These are phyloP conservation scores for Aureobasidium zeae DNA, from an alignment of 2,329 filamentous ascomycete species.

Conservation along the genomic window DNA sequence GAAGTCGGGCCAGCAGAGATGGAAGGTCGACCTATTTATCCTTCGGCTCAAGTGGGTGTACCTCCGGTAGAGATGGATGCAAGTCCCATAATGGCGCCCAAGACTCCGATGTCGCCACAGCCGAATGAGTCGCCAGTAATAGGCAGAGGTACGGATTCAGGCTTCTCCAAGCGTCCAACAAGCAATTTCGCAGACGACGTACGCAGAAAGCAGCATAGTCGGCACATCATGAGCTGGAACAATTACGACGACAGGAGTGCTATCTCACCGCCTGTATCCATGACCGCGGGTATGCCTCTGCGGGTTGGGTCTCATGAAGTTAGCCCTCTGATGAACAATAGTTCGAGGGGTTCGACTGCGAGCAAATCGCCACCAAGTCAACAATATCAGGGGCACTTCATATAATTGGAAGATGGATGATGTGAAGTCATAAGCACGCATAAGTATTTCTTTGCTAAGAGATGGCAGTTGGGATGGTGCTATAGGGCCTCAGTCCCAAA, in stretches of 20 bases:
- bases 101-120: constrained; percentile 6
- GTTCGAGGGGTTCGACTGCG: constrained; percentile 3
- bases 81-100: constrained; percentile 9
- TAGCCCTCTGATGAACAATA: constrained; percentile 5
- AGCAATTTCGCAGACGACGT: constrained; percentile 11
- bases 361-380: constrained; percentile 2
- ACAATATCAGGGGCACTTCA: neutral
- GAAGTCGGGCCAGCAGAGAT: constrained; percentile 6
- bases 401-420: too few species aligned
- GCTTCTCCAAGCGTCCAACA: neutral
- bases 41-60: neutral
- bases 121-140: constrained; percentile 20
- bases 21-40: constrained; percentile 8
- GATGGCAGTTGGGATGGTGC: too few species aligned
- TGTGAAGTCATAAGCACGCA: too few species aligned
- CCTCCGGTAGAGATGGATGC: constrained; percentile 10
- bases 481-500: too few species aligned
- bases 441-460: too few species aligned
- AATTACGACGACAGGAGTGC: constrained; percentile 18
- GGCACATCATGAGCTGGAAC: constrained; percentile 23
- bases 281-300: constrained; percentile 13
- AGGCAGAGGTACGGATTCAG: constrained; percentile 13
- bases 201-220: constrained; percentile 19
- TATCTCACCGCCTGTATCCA: constrained; percentile 8
- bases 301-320: constrained; percentile 10